These are phyloP conservation scores for Smallanthus sonchifolius DNA, from an alignment of 129 eudicot species.

Conservation along the genomic window DNA sequence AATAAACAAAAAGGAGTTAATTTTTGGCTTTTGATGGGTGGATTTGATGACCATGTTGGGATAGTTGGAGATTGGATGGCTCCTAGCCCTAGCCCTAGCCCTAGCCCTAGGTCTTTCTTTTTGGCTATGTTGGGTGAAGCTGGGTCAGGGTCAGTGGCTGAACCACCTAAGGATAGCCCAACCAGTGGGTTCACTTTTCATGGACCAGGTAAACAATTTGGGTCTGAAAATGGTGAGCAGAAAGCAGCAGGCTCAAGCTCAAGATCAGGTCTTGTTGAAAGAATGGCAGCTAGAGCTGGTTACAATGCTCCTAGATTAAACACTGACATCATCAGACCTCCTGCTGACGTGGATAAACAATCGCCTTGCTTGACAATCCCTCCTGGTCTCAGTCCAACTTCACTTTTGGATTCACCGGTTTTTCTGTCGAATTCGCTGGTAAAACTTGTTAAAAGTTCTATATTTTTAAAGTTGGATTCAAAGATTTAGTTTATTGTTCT, in stretches of 20 bases:
- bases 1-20: neutral
- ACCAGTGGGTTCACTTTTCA: constrained; percentile 24
- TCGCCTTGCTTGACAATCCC: constrained; percentile 61
- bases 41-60: constrained; percentile 50
- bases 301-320: constrained; percentile 64
- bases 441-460: neutral
- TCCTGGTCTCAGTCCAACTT: constrained; percentile 64
- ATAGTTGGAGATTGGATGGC: constrained; percentile 64
- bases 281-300: constrained; percentile 68
- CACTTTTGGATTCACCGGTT: constrained; percentile 71
- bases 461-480: neutral
- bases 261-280: constrained; percentile 53
- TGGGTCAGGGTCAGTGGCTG: constrained; percentile 22
- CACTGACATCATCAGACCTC: constrained; percentile 55
- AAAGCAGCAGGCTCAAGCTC: constrained; percentile 27
- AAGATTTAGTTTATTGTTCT: neutral
- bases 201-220: constrained; percentile 17
- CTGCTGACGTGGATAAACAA: constrained; percentile 30
- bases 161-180: constrained; percentile 21
- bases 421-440: constrained; percentile 67
- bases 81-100: constrained; percentile 47
- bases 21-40: constrained; percentile 37
- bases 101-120: constrained; percentile 40
- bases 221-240: constrained; percentile 33
- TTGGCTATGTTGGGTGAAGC: constrained; percentile 38